phyloP scores from a whole-genome alignment of 192 early-diverging fungal genomes.

The Rhizophagus sp. region DNA sequence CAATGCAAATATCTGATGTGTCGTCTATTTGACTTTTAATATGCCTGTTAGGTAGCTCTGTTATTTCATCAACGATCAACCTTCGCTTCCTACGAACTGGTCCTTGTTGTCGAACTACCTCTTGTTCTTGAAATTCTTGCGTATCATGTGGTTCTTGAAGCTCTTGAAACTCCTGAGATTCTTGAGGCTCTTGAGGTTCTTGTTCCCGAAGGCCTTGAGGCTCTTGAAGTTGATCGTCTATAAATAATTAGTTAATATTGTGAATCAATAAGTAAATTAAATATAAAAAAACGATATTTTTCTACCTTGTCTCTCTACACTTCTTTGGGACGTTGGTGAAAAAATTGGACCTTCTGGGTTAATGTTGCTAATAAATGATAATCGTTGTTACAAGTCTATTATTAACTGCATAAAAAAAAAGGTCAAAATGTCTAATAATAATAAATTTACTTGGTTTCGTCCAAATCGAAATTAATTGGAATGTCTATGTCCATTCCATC shows the following conservation, averaged over 20 bases:
- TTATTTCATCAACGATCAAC: conserved; percentile 66
- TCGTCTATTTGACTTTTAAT: conserved; percentile 54
- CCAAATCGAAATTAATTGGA: not conserved
- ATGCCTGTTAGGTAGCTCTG: conserved; percentile 60
- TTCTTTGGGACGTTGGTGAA: not conserved
- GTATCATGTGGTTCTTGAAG: conserved; percentile 10
- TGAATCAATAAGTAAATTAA: not conserved
- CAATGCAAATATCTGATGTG: conserved; percentile 56
- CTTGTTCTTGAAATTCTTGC: conserved; percentile 20
- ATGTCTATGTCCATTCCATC: not conserved
- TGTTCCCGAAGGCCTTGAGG: not conserved
- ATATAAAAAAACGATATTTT: not conserved
- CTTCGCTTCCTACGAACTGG: conserved; percentile 52
- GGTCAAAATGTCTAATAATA: too few relatives aligned
- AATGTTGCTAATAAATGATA: not conserved
- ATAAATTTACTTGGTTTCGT: not conserved
- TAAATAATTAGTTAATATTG: not conserved
- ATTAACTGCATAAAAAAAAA: not conserved
- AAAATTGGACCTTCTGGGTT: not conserved
- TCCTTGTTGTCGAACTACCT: conserved; percentile 17
- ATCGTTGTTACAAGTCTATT: not conserved
- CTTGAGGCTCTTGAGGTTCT: conserved; percentile 21
- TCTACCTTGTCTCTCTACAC: not conserved
- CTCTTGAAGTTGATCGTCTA: not conserved
- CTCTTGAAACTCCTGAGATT: not conserved